These are phyloP conservation scores for Didymosphaeria variabile DNA, from an alignment of 2,329 filamentous ascomycete species.

Conservation along the genomic window DNA sequence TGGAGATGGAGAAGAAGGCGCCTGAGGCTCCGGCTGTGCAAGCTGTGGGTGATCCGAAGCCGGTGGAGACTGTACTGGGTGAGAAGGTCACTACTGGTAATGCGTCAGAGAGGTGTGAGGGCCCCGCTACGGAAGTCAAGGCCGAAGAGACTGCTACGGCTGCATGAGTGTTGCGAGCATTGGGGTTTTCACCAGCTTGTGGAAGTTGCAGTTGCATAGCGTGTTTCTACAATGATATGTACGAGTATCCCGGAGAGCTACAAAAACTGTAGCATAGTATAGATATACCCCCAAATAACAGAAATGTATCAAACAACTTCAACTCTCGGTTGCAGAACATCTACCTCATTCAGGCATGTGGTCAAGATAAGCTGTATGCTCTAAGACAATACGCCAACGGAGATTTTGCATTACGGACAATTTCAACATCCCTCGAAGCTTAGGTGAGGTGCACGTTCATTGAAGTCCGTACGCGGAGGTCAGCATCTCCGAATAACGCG, in stretches of 20 bases:
- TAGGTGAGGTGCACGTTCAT: conserved; percentile 2
- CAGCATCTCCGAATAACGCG: neutral
- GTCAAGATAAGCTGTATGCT: neutral
- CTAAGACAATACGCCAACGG: neutral
- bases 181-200: neutral
- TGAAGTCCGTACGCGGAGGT: neutral
- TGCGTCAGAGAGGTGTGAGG: neutral
- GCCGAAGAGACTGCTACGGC: neutral
- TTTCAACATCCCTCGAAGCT: neutral
- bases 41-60: neutral
- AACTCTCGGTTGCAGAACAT: neutral
- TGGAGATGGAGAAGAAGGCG: conserved; percentile 34
- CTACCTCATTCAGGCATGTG: neutral
- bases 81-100: neutral
- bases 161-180: neutral
- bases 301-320: neutral
- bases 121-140: conserved; percentile 2
- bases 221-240: no score
- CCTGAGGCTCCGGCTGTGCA: neutral
- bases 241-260: no score
- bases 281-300: neutral
- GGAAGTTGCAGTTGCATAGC: no score
- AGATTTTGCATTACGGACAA: neutral
- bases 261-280: neutral
- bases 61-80: neutral